Conservation (phyloP, 345 rosid species). For the Gossypium stocksii region DNA sequence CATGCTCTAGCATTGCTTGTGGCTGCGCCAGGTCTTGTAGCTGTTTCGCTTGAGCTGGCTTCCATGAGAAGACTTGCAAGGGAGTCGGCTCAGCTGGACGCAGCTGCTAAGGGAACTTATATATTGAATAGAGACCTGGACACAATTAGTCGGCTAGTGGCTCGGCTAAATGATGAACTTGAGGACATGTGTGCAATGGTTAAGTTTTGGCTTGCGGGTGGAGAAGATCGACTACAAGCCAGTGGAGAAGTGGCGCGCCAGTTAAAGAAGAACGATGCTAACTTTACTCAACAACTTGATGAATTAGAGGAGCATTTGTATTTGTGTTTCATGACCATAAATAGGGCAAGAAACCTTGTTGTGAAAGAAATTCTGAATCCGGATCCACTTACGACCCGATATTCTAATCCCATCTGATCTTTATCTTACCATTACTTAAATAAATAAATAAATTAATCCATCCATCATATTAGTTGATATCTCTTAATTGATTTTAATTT, state of each 20-base stretch:
- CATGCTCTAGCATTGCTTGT: slow-evolving; percentile 68
- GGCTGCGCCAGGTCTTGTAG: slow-evolving; percentile 51
- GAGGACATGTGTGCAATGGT: slow-evolving; percentile 49
- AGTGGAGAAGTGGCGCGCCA: slow-evolving; percentile 48
- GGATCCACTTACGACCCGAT: slow-evolving; percentile 13
- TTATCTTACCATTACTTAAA: neutral
- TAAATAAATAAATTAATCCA: neutral
- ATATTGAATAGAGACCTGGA: slow-evolving; percentile 66
- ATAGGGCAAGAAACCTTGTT: slow-evolving; percentile 65
- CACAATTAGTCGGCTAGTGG: slow-evolving; percentile 58
- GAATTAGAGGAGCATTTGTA: slow-evolving; percentile 82
- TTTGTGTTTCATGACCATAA: slow-evolving; percentile 75
- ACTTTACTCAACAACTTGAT: slow-evolving; percentile 55
- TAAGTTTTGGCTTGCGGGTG: slow-evolving; percentile 49
- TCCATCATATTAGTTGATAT: neutral
- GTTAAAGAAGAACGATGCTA: slow-evolving; percentile 39
- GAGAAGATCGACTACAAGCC: slow-evolving; percentile 40
- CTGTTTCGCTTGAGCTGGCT: slow-evolving; percentile 31
- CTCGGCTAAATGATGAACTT: slow-evolving; percentile 55
- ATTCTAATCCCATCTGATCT: neutral
- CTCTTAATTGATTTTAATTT: neutral
- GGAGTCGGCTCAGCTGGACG: slow-evolving; percentile 47
- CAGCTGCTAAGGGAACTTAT: slow-evolving; percentile 80
- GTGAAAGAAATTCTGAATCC: slow-evolving; percentile 44
- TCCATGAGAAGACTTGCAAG: slow-evolving; percentile 36